Percentiles rank a stretch among this genome's conserved stretches.
Conservation (phyloP, 345 rosid species). For the Populus pruinosa region DNA sequence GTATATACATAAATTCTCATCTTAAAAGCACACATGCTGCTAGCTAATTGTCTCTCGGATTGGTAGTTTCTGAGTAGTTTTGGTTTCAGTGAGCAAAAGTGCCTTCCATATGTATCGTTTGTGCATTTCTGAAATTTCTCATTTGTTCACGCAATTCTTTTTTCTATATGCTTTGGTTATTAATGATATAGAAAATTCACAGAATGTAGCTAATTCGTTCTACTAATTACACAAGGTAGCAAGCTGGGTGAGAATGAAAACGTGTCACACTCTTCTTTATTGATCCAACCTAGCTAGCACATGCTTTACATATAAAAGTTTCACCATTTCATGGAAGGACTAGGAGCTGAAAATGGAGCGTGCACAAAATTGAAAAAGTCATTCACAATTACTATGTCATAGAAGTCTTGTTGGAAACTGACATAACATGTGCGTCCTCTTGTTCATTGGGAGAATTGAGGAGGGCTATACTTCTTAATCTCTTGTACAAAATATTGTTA, state of each 20-base stretch:
- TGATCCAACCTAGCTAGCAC: neutral
- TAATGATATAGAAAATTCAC: neutral
- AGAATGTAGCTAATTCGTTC: neutral
- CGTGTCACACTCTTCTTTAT: neutral
- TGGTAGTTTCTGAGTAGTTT: neutral
- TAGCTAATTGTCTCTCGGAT: neutral
- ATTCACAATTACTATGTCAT: neutral
- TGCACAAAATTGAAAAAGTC: neutral
- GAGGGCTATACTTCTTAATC: neutral
- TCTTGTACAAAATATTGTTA: too few species aligned
- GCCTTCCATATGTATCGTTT: neutral
- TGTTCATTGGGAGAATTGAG: neutral
- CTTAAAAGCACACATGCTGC: neutral
- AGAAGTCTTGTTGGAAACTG: neutral
- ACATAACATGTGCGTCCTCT: neutral
- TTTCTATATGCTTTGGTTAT: neutral
- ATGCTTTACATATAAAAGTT: neutral
- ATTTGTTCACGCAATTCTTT: neutral
- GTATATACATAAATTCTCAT: conserved; percentile 17
- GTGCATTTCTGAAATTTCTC: neutral
- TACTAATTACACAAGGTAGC: neutral
- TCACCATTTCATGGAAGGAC: neutral
- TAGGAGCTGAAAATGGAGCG: neutral
- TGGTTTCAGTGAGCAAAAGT: neutral
- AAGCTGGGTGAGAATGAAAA: neutral